Evolutionary conservation across 2,329 filamentous ascomycete genomes (phyloP).

Genomic region (Plectosphaerella sp.): DNA sequence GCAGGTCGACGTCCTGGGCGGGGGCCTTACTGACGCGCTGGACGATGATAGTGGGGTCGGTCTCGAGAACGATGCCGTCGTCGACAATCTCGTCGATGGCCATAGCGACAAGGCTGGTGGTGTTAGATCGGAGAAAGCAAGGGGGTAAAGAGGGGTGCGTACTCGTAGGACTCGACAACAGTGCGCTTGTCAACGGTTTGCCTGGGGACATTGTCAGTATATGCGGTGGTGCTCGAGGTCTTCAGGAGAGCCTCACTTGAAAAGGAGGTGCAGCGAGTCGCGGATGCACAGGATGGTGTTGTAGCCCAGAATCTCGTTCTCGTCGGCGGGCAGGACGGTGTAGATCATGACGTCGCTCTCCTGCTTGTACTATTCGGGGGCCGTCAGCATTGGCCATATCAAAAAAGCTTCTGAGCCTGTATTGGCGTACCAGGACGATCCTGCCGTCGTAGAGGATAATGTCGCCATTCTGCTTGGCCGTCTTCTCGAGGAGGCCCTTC

Average conservation of each 20-base stretch:
- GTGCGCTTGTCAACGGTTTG: slow-evolving; percentile 97
- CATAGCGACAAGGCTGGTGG: slow-evolving; percentile 65
- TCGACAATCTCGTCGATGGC: slow-evolving; percentile 94
- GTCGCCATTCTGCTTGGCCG: slow-evolving; percentile 89
- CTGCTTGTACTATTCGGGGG: slow-evolving; percentile 70
- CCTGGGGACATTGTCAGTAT: slow-evolving; percentile 40
- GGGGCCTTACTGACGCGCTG: slow-evolving; percentile 90
- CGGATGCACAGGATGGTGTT: slow-evolving; percentile 88
- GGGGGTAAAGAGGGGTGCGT: background rate
- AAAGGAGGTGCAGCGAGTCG: slow-evolving; percentile 83
- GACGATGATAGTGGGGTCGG: slow-evolving; percentile 89
- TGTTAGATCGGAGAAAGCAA: background rate
- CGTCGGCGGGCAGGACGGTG: slow-evolving; percentile 83
- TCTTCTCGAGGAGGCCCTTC: slow-evolving; percentile 93
- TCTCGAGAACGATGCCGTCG: slow-evolving; percentile 95
- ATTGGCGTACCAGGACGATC: slow-evolving; percentile 55
- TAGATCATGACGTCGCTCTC: slow-evolving; percentile 97
- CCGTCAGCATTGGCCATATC: background rate
- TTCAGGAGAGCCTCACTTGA: slow-evolving; percentile 62
- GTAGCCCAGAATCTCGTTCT: slow-evolving; percentile 96
- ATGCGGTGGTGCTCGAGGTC: background rate
- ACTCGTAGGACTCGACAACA: slow-evolving; percentile 87
- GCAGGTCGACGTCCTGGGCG: slow-evolving; percentile 83
- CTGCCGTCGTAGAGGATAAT: slow-evolving; percentile 97
- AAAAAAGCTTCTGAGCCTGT: background rate